These are phyloP conservation scores for Cercospora sp. DNA, from an alignment of 2,329 filamentous ascomycete genomes.

Conservation along the genomic window DNA sequence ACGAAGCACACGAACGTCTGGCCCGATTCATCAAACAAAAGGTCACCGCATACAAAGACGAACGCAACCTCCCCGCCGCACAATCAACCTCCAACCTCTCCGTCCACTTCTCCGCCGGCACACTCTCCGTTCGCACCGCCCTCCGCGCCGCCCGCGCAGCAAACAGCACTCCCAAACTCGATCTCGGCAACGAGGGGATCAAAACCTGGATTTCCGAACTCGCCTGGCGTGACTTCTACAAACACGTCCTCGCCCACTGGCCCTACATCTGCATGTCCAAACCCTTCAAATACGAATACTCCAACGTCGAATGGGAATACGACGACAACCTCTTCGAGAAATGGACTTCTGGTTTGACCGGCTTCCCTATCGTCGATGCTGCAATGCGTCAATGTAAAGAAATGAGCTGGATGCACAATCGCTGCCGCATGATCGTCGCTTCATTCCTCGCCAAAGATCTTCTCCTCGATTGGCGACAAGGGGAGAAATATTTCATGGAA, in stretches of 20 bases:
- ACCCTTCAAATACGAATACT: constrained; percentile 80
- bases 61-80: constrained; percentile 65
- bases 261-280: constrained; percentile 80
- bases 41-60: constrained; percentile 62
- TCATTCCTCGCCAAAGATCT: constrained; percentile 81
- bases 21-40: constrained; percentile 67
- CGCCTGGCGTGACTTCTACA: constrained; percentile 87
- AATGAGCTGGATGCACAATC: constrained; percentile 80
- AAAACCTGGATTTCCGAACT: constrained; percentile 77
- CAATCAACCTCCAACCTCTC: constrained; percentile 69
- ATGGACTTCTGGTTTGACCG: constrained; percentile 75
- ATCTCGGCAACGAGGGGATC: constrained; percentile 66
- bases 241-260: constrained; percentile 80
- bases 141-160: constrained; percentile 62
- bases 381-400: constrained; percentile 76
- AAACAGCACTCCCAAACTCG: constrained; percentile 64
- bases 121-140: constrained; percentile 66
- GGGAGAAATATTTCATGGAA: constrained; percentile 82
- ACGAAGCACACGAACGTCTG: constrained; percentile 66
- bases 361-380: constrained; percentile 81
- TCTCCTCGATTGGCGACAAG: constrained; percentile 78
- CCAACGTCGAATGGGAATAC: constrained; percentile 81
- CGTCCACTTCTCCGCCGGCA: constrained; percentile 70
- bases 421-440: constrained; percentile 79
- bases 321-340: constrained; percentile 66